Base-by-base conservation (phyloP, 139 green algal genomes). In the Mesostigma viride region DNA sequence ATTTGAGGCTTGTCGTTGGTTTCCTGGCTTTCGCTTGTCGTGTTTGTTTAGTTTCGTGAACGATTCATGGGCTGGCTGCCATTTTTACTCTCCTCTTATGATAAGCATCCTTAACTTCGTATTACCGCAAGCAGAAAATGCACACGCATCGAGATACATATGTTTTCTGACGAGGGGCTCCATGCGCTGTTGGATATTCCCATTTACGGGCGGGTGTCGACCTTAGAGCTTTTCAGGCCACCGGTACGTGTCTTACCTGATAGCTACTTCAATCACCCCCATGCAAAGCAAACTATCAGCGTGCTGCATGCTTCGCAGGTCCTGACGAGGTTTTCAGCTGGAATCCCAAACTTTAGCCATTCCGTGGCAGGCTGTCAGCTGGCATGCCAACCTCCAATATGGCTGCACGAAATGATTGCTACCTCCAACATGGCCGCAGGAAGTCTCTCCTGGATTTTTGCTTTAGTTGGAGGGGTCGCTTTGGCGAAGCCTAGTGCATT, bases 131-230 rank as follows among this genome's bases (percentile, higher is more conserved):
- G n/a, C 66, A 77, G 71, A 64, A 95, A 94, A 70, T 82, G 71
- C 71, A 95, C 87, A 0, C 73, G 86, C 1, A 74, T 97, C 26
- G 91, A 97, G 70, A 88, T 98, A 33, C 81, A 94, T 48, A 79
- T 71, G 1, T 77, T 97, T 0, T 88, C 86, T 0, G 46, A 81
- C 0, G 80, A 95, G 36, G 92, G 92, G 0, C 75, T 97, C 35
- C 77, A 92, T 83, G 89, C 82, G 1, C 62, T 96, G 2, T 56
- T 90, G 45, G 90, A 96, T 64, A 80, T 94, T 2, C 89, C 92
- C 20, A 83, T 98, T 14, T 96, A 96, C 75, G 92, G 92, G 2
- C 78, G 90, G 20, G 84, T 98, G 36, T 82, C 86, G 20, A 79
- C 74, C 17, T 44, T 98, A 51, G 73, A 93, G 77, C 76, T 96